phyloP scores from a whole-genome alignment of 169 alveolate genomes.

The Babesia divergens region DNA sequence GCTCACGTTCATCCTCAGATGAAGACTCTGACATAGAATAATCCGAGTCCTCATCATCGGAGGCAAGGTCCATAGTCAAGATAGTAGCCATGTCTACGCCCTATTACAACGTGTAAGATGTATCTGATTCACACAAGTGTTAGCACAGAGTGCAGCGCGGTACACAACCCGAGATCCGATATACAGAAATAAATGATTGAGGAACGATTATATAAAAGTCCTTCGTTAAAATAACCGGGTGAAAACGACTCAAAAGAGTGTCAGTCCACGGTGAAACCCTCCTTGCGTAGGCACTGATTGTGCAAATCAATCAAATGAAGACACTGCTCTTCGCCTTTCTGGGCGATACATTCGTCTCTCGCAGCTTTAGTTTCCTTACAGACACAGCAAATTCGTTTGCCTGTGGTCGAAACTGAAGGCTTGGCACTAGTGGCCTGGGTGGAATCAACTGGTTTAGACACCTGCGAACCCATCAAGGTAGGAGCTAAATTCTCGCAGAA shows the following conservation, averaged over 20 bases:
- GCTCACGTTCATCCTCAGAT: slow-evolving; percentile 42
- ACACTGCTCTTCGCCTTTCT: slow-evolving; percentile 68
- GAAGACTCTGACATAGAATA: slow-evolving; percentile 13
- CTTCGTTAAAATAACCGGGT: not conserved
- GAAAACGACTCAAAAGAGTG: not conserved
- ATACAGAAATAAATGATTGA: not conserved
- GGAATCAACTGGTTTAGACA: not conserved
- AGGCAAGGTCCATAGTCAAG: slow-evolving; percentile 27
- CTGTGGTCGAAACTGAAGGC: slow-evolving; percentile 3
- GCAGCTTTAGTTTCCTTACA: slow-evolving; percentile 75
- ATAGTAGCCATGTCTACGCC: slow-evolving; percentile 53
- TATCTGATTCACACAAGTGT: too few species aligned
- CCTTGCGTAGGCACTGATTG: slow-evolving; percentile 68
- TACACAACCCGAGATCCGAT: not conserved
- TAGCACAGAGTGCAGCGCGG: not conserved
- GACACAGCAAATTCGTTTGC: slow-evolving; percentile 70
- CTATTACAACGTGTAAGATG: too few species aligned
- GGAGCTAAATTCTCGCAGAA: too few species aligned
- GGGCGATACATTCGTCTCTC: slow-evolving; percentile 71
- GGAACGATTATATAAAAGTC: not conserved
- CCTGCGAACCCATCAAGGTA: slow-evolving; percentile 28
- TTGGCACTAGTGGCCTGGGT: not conserved
- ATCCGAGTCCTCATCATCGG: slow-evolving; percentile 61
- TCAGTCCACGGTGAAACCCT: slow-evolving; percentile 67
- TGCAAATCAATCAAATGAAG: slow-evolving; percentile 66